Base-by-base conservation (phyloP, 2,329 filamentous ascomycete species). In the Calonectria pseudoturangicola region DNA sequence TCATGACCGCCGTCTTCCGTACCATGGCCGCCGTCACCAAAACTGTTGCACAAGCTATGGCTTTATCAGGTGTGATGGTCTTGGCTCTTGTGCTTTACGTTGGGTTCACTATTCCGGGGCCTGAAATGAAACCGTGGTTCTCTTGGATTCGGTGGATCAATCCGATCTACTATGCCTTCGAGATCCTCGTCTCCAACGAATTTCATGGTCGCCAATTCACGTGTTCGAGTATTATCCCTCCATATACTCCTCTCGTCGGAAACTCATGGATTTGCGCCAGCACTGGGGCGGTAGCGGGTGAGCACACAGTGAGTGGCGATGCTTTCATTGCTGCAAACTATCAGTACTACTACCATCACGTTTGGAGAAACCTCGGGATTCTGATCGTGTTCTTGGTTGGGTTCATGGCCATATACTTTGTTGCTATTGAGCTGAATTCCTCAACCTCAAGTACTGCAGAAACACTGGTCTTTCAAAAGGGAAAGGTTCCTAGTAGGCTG, bases 81-180 rank as follows among this genome's bases (percentile, higher is more conserved):
- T 81, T 93, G 21, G 88, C 89, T 16, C 86, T 94, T 4, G 79
- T 80, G 13, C 76, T 80, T 3, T 80, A 80, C 28, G 77, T 72
- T 2, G 79, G 79, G 2, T 80, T 80, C 58, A 75, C 77, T 21
- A 80, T 80, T 9, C 76, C 78, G 0, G 79, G 78, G 0, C 79
- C 79, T 0, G 54, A 76, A 10, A 80, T 80, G 93, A 88, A 92
- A 27, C 89, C 89, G 0, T 96, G 93, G 93, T 92, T 93, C 62
- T 86, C 90, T 33, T 96, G 94, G 94, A 93, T 96, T 66, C 90
- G 92, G 33, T 95, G 92, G 84, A 87, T 95, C 64, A 93, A 95
- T 72, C 93, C 93, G 0, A 89, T 95, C 43, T 92, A 88, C 54
- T 95, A 95, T 79, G 92, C 89, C 2, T 96, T 95, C 76, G 93